Evolutionary conservation across 768 basidiomycete species (phyloP), one percentile per base, ranked within the genome.

Genomic region (Tricholoma saponaceum): DNA sequence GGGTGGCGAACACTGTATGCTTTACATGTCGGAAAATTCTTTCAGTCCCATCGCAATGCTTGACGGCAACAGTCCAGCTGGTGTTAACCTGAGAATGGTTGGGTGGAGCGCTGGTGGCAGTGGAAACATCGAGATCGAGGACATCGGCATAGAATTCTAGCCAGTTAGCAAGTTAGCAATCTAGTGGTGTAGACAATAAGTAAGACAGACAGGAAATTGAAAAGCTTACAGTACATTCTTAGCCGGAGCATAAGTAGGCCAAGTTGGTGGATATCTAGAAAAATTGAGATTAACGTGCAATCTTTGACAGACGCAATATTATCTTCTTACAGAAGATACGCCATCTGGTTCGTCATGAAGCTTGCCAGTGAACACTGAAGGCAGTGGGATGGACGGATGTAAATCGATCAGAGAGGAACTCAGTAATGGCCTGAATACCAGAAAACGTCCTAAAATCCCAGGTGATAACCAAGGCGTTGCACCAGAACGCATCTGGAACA

Each of bases 111-210:
- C 63, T 69, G 1, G 66, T 58, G 5, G 74, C 77, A 2, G 60
- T 65, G 0, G 80, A 74, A 5, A 84, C 77, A 61, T 86, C 82
- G 54, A 89, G 71, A 58, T 87, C 87, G 56, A 88, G 68, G 2
- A 74, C 64, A 10, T 81, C 75, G 1, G 83, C 84, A 64, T 87
- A 89, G 56, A 69, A 74, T 69, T 88, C 87, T 2, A 89, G 75
- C 84, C 85, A n/a, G n/a, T n/a, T n/a, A n/a, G n/a, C n/a, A n/a
- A 88, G 58, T 83, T 81, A 0, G 85, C 87, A 58, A 1, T 30
- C 13, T 7, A 32, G 23, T 28, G 58, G 20, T 61, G 20, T 44
- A 52, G 39, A 41, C n/a, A 18, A 9, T 46, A n/a, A 16, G 46
- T 32, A 41, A 16, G n/a, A 39, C 14, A 33, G 1, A 16, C 4